Conservation (phyloP, 495 filamentous ascomycete species). For the Xylaria palmicola region DNA sequence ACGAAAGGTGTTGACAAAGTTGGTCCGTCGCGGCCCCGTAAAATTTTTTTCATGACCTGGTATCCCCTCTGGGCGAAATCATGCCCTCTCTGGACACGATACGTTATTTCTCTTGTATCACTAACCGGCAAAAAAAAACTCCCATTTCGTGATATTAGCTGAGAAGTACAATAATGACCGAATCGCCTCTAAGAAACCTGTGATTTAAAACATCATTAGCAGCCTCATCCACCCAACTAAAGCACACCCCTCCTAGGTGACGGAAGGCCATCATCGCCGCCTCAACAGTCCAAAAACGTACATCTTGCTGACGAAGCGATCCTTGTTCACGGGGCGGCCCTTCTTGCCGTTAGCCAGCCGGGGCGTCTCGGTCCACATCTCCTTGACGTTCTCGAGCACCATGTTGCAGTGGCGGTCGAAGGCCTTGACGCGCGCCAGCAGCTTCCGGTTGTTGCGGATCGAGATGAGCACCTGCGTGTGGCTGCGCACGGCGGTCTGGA, state of each 20-base stretch:
- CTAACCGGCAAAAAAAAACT: no score
- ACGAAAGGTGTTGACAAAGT: neutral
- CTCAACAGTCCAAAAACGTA: constrained; percentile 41
- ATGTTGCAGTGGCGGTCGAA: constrained; percentile 68
- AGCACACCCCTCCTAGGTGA: neutral
- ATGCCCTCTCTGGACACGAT: neutral
- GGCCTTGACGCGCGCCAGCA: constrained; percentile 54
- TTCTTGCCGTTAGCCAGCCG: constrained; percentile 72
- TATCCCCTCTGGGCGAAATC: neutral
- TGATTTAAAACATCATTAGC: constrained; percentile 13
- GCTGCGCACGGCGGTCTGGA: constrained; percentile 86
- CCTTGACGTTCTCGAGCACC: constrained; percentile 97
- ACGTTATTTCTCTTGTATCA: neutral
- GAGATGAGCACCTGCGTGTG: constrained; percentile 86
- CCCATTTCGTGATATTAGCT: constrained; percentile 51
- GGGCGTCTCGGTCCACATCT: constrained; percentile 99
- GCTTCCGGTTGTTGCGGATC: constrained; percentile 90
- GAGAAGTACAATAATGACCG: constrained; percentile 87
- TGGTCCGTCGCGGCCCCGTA: neutral
- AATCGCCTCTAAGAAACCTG: constrained; percentile 93
- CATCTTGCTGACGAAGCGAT: constrained; percentile 98
- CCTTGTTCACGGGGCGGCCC: constrained; percentile 92
- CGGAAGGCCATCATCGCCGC: neutral
- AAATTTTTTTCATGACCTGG: neutral
- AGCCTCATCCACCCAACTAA: neutral